These are phyloP conservation scores for Panaeolus papilionaceus DNA, from an alignment of 768 basidiomycete species.

Conservation along the genomic window DNA sequence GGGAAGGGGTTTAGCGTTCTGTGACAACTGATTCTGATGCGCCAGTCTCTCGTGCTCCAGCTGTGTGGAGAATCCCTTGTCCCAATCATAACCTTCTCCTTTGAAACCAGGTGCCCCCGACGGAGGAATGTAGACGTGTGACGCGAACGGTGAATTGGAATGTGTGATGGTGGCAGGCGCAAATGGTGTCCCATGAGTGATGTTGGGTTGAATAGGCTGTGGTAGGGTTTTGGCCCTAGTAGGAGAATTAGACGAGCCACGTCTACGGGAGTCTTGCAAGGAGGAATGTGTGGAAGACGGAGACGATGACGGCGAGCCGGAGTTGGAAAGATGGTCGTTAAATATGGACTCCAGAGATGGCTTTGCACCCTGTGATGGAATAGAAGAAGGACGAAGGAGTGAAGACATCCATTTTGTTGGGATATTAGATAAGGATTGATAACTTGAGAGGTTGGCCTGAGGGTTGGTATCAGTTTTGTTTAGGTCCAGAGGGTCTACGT, in stretches of 20 bases:
- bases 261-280: neutral
- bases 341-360: constrained; percentile 17
- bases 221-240: neutral
- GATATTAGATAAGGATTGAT: constrained; percentile 44
- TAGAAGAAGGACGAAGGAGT: constrained; percentile 32
- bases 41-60: constrained; percentile 47
- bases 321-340: constrained; percentile 21
- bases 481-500: neutral
- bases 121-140: constrained; percentile 48
- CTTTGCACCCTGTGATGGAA: constrained; percentile 12
- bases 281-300: constrained; percentile 5
- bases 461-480: neutral
- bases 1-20: neutral
- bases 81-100: constrained; percentile 70
- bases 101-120: constrained; percentile 81
- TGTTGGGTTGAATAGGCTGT: constrained; percentile 19
- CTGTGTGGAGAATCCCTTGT: constrained; percentile 64
- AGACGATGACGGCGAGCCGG: constrained; percentile 19
- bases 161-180: constrained; percentile 25
- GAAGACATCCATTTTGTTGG: constrained; percentile 60
- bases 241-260: constrained; percentile 11
- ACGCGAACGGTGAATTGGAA: constrained; percentile 46
- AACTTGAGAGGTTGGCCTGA: neutral
- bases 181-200: constrained; percentile 41
- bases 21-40: neutral